These are phyloP conservation scores for Phytophthora pseudosyringae DNA, from an alignment of 352 stramenopile species.

Conservation along the genomic window DNA sequence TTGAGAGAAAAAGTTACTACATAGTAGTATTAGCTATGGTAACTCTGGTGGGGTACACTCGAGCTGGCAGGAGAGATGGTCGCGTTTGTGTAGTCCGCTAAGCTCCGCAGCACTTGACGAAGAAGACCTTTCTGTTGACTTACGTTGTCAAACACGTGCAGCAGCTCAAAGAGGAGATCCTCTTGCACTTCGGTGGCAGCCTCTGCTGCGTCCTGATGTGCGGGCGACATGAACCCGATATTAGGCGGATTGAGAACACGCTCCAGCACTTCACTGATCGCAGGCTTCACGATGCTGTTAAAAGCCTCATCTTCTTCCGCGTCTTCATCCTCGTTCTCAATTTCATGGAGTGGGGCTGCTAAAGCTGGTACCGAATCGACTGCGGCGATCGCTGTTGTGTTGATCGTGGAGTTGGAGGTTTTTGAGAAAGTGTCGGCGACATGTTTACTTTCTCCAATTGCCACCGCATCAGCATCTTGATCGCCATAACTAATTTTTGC, in stretches of 20 bases:
- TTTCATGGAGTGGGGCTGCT: conserved; percentile 17
- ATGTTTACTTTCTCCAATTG: conserved; percentile 10
- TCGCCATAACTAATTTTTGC: not conserved
- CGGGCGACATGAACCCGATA: conserved; percentile 26
- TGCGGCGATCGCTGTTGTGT: conserved; percentile 2
- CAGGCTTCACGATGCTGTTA: conserved; percentile 75
- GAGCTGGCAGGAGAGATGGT: conserved; percentile 11
- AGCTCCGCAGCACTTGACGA: conserved; percentile 65
- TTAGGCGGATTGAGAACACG: conserved; percentile 43
- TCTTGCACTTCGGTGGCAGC: conserved; percentile 59
- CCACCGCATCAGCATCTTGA: not conserved
- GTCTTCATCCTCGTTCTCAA: conserved; percentile 35
- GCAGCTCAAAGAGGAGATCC: conserved; percentile 79
- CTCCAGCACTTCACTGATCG: conserved; percentile 77
- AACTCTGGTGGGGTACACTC: conserved; percentile 2
- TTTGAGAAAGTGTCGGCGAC: not conserved
- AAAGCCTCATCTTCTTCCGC: conserved; percentile 66
- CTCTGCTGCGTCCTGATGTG: conserved; percentile 29
- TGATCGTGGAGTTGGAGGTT: conserved; percentile 3
- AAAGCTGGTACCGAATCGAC: conserved; percentile 11
- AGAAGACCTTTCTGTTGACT: conserved; percentile 69
- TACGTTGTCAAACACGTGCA: conserved; percentile 80
- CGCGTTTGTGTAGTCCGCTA: conserved; percentile 51
- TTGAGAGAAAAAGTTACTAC: too few relatives aligned
- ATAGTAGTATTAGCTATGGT: too few relatives aligned